Evolutionary conservation across 1,284 basidiomycete species (phyloP).

Genomic region (Serendipita sp.): DNA sequence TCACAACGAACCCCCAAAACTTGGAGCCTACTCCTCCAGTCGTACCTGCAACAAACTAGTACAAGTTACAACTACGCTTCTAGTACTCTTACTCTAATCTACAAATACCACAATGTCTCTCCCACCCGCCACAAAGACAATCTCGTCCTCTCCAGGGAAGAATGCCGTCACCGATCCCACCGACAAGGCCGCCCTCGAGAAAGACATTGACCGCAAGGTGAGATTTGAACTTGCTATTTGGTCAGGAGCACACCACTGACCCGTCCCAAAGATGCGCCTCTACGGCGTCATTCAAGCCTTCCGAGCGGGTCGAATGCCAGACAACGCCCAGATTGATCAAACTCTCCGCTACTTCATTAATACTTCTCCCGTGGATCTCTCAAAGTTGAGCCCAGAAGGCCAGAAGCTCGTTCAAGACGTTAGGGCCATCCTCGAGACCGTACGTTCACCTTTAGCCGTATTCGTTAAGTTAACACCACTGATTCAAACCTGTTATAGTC

Average conservation of each 20-base stretch:
- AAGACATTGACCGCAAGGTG: conserved; percentile 52
- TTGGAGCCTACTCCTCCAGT: no score
- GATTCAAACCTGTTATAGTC: conserved; percentile 20
- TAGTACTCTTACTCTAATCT: not conserved
- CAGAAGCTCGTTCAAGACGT: conserved; percentile 61
- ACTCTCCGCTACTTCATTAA: conserved; percentile 54
- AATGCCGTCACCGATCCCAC: conserved; percentile 45
- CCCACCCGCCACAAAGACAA: conserved; percentile 42
- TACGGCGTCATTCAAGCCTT: conserved; percentile 72
- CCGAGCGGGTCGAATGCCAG: conserved; percentile 61
- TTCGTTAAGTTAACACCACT: conserved; percentile 1
- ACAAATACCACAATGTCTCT: conserved; percentile 39
- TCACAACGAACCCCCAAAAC: no score
- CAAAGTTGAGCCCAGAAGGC: conserved; percentile 63
- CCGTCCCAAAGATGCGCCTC: conserved; percentile 37
- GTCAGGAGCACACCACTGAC: not conserved
- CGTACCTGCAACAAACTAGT: no score
- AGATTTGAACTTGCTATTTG: not conserved
- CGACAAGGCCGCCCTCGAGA: conserved; percentile 36
- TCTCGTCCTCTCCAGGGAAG: conserved; percentile 38
- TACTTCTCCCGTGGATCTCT: conserved; percentile 51
- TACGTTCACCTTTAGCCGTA: conserved; percentile 11
- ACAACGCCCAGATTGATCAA: conserved; percentile 66
- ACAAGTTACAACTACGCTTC: no score
- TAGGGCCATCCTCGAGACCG: conserved; percentile 57